Evolutionary conservation across 805 yeast genomes (phyloP), one percentile per base, ranked within the genome.

Genomic region (Candida ipomoeae): DNA sequence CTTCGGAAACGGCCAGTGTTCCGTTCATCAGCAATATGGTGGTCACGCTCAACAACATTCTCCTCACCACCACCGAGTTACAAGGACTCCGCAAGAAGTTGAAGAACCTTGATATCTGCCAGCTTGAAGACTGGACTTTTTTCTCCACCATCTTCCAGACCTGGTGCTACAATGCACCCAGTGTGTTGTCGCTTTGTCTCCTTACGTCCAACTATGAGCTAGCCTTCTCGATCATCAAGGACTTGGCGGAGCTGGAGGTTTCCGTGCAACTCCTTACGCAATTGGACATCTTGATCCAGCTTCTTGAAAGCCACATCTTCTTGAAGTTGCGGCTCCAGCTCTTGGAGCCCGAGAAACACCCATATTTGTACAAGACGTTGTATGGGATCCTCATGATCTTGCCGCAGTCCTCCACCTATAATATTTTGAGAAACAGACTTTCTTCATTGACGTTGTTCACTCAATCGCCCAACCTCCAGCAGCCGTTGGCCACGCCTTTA

Each of bases 111-210:
- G 88, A 85, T 47, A 62, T 67, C 18, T 67, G 66, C 58, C 77
- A 79, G 35, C 55, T 72, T 21, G 83, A 80, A 35, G 94, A 88
- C 50, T 81, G 84, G 74, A 66, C 75, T 20, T 73, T 91, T 38
- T 94, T 94, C 64, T 78, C 86, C 26, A 73, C 84, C 0, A 71
- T 94, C 49, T 94, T 92, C 69, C 83, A 82, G 61, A 83, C 95
- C 51, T 94, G 99, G 99, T 84, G 96, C 56, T 85, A 85, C 53
- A 92, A 89, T 63, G 84, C 96, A 0, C 90, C 95, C 1, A 91
- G 97, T 4, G 87, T 91, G 0, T 71, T 94, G 39, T 84, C 96
- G 1, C 74, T 94, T 18, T 90, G 97, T 59, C 72, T 94, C 36
- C 71, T 92, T 13, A 87, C 97, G 0, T 91, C 91, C 49, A 87